Evolutionary conservation across 805 yeast species (phyloP).

Genomic region (Candida insectorum): DNA sequence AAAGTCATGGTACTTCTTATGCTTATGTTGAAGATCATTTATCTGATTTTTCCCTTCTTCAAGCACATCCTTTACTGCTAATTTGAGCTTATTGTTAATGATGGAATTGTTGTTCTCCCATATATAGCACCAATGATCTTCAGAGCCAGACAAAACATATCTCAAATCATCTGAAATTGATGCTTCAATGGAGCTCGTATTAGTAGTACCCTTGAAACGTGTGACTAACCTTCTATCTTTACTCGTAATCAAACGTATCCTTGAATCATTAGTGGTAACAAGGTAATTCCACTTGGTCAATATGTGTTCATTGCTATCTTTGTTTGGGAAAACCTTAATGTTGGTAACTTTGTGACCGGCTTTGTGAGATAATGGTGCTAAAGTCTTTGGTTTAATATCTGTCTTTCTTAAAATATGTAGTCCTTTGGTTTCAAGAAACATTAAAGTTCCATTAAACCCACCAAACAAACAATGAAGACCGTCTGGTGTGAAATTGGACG

Average conservation of each 20-base stretch:
- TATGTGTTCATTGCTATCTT: constrained; percentile 8
- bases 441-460: constrained; percentile 71
- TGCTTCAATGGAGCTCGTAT: constrained; percentile 70
- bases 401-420: constrained; percentile 39
- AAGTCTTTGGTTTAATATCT: constrained; percentile 27
- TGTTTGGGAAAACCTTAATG: constrained; percentile 47
- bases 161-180: constrained; percentile 52
- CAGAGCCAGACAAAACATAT: constrained; percentile 75
- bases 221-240: constrained; percentile 54
- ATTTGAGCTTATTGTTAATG: constrained; percentile 36
- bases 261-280: constrained; percentile 80
- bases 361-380: constrained; percentile 15
- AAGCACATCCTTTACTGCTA: constrained; percentile 31
- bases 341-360: constrained; percentile 66
- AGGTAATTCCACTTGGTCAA: constrained; percentile 34
- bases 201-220: constrained; percentile 70
- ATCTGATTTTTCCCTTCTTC: constrained; percentile 32
- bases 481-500: constrained; percentile 67
- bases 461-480: constrained; percentile 65
- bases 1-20: constrained; percentile 24
- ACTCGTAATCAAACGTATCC: constrained; percentile 62
- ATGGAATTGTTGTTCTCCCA: constrained; percentile 58
- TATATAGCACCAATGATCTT: constrained; percentile 80
- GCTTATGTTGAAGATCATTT: constrained; percentile 26
- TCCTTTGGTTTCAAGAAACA: constrained; percentile 60